These are phyloP conservation scores for Phytophthora constricta DNA, from an alignment of 352 stramenopile genomes.

Conservation along the genomic window DNA sequence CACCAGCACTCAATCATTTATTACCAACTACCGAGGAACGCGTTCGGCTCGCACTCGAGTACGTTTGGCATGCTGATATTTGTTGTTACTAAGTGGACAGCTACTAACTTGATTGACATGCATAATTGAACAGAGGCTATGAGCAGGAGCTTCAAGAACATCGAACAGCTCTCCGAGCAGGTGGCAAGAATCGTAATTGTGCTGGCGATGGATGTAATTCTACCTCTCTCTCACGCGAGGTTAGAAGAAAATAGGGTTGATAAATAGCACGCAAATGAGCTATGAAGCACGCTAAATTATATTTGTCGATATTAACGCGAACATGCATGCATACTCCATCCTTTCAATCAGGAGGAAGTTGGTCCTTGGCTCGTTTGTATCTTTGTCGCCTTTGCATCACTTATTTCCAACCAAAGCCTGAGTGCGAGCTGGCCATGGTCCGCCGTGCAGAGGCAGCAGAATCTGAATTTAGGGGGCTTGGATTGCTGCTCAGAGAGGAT, in stretches of 20 bases:
- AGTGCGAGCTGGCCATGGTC: slow-evolving; percentile 23
- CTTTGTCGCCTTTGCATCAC: not conserved
- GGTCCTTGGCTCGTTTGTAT: too few species aligned
- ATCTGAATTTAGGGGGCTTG: slow-evolving; percentile 27
- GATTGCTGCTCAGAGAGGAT: slow-evolving; percentile 33
- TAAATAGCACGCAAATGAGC: not conserved
- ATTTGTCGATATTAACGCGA: not conserved
- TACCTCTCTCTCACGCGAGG: slow-evolving; percentile 15
- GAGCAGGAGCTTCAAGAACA: slow-evolving; percentile 48
- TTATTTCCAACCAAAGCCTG: slow-evolving; percentile 45
- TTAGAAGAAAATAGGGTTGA: slow-evolving; percentile 34
- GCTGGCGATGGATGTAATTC: not conserved
- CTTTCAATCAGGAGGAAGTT: not conserved
- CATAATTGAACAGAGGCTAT: slow-evolving; percentile 39
- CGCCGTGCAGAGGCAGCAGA: slow-evolving; percentile 19
- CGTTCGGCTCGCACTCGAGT: slow-evolving; percentile 60
- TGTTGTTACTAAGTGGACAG: not conserved
- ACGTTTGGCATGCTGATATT: slow-evolving; percentile 9
- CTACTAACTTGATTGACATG: slow-evolving; percentile 8
- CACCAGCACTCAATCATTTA: slow-evolving; percentile 67
- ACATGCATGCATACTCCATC: not conserved
- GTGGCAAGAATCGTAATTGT: slow-evolving; percentile 4
- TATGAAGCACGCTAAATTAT: slow-evolving; percentile 1
- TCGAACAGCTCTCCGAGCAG: slow-evolving; percentile 18
- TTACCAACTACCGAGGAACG: slow-evolving; percentile 68